A percentile compares a stretch with the other conserved stretches of the same genome.
Evolutionary conservation across 768 basidiomycete genomes (phyloP).

Genomic region (Tricholoma bakamatsutake): DNA sequence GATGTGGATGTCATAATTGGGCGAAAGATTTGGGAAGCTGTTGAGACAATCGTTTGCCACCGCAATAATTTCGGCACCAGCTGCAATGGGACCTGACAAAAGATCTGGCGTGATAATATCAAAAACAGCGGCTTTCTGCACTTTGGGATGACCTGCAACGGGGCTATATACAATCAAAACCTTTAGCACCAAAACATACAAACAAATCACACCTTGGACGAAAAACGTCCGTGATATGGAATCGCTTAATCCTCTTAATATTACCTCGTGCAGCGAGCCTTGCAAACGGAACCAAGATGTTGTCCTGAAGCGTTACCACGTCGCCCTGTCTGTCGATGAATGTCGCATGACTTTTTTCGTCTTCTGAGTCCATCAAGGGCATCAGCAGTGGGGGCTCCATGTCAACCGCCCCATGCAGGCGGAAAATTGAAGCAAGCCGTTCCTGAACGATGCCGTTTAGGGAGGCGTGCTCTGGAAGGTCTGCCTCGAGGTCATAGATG

Average conservation of each 20-base stretch:
- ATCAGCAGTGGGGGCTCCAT: constrained; percentile 83
- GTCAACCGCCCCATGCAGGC: constrained; percentile 85
- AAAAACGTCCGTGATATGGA: constrained; percentile 71
- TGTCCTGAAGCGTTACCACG: constrained; percentile 65
- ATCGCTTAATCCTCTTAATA: constrained; percentile 73
- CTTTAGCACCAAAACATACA: background rate
- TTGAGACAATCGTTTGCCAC: constrained; percentile 63
- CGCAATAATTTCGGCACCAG: constrained; percentile 69
- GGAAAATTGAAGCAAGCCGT: constrained; percentile 69
- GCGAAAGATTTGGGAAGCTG: constrained; percentile 62
- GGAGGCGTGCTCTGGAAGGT: constrained; percentile 62
- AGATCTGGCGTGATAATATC: constrained; percentile 81
- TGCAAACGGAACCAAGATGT: constrained; percentile 74
- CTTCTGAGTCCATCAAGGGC: constrained; percentile 58
- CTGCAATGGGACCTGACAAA: constrained; percentile 54
- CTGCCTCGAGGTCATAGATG: constrained; percentile 68
- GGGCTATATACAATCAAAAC: constrained; percentile 32
- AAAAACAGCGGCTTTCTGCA: constrained; percentile 69
- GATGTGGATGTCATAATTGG: constrained; percentile 69
- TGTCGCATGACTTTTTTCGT: constrained; percentile 59
- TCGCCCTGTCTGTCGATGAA: constrained; percentile 82
- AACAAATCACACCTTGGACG: constrained; percentile 48
- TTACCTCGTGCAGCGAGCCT: constrained; percentile 68
- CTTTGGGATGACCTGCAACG: constrained; percentile 68
- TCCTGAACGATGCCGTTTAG: constrained; percentile 76